These are phyloP conservation scores for Lepidium sativum DNA, from an alignment of 345 rosid genomes.

Conservation along the genomic window DNA sequence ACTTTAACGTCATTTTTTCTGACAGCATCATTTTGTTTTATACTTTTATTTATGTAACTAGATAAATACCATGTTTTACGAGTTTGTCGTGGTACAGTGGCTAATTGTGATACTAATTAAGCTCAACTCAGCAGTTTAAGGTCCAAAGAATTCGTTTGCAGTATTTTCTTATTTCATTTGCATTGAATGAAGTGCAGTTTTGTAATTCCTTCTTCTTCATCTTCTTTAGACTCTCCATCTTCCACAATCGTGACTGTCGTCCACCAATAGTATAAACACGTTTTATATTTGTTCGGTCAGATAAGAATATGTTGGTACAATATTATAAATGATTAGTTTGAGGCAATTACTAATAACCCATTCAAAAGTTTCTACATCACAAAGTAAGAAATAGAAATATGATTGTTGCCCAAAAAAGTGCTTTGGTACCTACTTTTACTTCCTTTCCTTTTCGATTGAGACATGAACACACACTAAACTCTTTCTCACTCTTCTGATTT, in stretches of 20 bases:
- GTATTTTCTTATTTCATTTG: too few relatives aligned
- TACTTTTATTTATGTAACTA: too few relatives aligned
- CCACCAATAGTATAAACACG: slow-evolving; percentile 7
- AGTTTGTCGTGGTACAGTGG: too few relatives aligned
- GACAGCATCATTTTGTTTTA: too few relatives aligned
- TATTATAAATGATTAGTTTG: neutral
- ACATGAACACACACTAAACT: neutral
- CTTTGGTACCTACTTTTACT: slow-evolving; percentile 1
- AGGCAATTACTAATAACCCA: neutral
- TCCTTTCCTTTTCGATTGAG: neutral
- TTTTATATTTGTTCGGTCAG: neutral
- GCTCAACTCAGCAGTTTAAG: too few relatives aligned
- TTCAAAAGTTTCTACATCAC: too few relatives aligned
- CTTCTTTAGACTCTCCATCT: too few relatives aligned
- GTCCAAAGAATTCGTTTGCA: too few relatives aligned
- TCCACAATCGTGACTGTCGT: neutral
- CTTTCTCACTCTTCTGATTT: neutral
- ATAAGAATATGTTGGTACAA: neutral
- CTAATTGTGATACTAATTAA: too few relatives aligned
- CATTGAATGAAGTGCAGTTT: too few relatives aligned
- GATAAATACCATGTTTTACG: too few relatives aligned
- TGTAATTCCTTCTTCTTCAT: too few relatives aligned
- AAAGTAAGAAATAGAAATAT: neutral
- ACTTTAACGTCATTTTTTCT: neutral
- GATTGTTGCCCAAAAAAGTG: slow-evolving; percentile 15